phyloP scores from a whole-genome alignment of 768 basidiomycete species.

The Coprinopsis strossmayeri region DNA sequence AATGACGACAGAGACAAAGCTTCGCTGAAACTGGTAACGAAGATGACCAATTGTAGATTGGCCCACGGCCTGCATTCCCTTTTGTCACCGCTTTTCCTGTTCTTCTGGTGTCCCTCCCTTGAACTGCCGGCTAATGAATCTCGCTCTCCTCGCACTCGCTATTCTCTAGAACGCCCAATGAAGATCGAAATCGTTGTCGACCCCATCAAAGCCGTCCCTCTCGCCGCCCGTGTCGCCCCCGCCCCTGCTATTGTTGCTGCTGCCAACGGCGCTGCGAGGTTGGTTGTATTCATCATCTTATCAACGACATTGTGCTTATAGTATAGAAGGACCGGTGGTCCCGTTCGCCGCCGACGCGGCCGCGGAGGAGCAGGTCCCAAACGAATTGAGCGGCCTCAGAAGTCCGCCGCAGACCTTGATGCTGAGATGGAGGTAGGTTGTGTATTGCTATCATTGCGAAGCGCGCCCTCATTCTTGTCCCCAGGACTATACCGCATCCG shows the following conservation, averaged over 20 bases:
- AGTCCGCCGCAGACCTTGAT: conserved; percentile 87
- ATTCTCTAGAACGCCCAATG: conserved; percentile 85
- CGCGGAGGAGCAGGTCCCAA: conserved; percentile 34
- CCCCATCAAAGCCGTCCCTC: conserved; percentile 62
- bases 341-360: conserved; percentile 41
- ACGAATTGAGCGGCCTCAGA: conserved; percentile 59
- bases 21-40: conserved; percentile 30
- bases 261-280: conserved; percentile 22
- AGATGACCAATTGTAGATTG: conserved; percentile 24
- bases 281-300: conserved; percentile 13
- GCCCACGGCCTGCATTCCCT: conserved; percentile 19
- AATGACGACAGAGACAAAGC: conserved; percentile 34
- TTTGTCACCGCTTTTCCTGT: conserved; percentile 25
- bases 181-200: conserved; percentile 97
- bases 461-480: conserved; percentile 3
- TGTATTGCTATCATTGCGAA: background rate
- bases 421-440: conserved; percentile 91
- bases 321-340: conserved; percentile 24
- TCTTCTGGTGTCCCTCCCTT: conserved; percentile 35
- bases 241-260: conserved; percentile 39
- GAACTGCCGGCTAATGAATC: conserved; percentile 41
- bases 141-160: conserved; percentile 26
- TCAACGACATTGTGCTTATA: conserved; percentile 10
- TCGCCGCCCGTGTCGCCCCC: conserved; percentile 84
- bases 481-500: conserved; percentile 61